A percentile compares a stretch with the other conserved stretches of the same genome.
Evolutionary conservation across 1,139 yeast species (phyloP).

Genomic region (Scheffersomyces titani): DNA sequence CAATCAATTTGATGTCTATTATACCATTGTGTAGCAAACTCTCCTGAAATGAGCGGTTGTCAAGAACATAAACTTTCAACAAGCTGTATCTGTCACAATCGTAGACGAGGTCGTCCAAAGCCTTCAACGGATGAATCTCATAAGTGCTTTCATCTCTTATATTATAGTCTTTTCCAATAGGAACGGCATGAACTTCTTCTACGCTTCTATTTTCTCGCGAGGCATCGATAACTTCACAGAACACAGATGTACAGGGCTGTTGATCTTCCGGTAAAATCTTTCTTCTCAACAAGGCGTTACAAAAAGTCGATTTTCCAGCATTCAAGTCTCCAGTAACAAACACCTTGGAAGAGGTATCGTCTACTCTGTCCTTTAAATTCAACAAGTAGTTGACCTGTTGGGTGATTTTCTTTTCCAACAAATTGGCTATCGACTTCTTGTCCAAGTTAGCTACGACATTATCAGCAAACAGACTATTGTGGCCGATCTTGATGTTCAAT

Average conservation of each 20-base stretch:
- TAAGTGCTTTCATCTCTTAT: slow-evolving; percentile 67
- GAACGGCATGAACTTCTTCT: slow-evolving; percentile 96
- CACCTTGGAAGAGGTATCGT: slow-evolving; percentile 90
- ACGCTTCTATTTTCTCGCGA: slow-evolving; percentile 63
- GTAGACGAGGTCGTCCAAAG: slow-evolving; percentile 70
- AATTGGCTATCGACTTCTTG: slow-evolving; percentile 61
- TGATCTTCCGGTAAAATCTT: slow-evolving; percentile 91
- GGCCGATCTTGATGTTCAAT: slow-evolving; percentile 63
- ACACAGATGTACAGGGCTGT: slow-evolving; percentile 96
- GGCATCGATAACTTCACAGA: slow-evolving; percentile 91
- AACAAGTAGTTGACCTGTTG: slow-evolving; percentile 67
- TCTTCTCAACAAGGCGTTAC: slow-evolving; percentile 84
- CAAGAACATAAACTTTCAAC: slow-evolving; percentile 80
- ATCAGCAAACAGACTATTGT: slow-evolving; percentile 32
- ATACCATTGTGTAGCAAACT: slow-evolving; percentile 86
- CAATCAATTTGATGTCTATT: slow-evolving; percentile 88
- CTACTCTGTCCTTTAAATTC: slow-evolving; percentile 81
- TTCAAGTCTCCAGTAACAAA: slow-evolving; percentile 96
- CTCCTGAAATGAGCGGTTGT: slow-evolving; percentile 65
- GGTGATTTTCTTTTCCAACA: slow-evolving; percentile 63
- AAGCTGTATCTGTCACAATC: slow-evolving; percentile 72
- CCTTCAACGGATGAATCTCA: slow-evolving; percentile 52
- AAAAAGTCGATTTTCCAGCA: slow-evolving; percentile 94
- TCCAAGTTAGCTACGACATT: slow-evolving; percentile 58
- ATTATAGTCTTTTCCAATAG: slow-evolving; percentile 58